These are phyloP conservation scores for Herpomyces periplanetae DNA, from an alignment of 2,329 filamentous ascomycete genomes.

Conservation along the genomic window DNA sequence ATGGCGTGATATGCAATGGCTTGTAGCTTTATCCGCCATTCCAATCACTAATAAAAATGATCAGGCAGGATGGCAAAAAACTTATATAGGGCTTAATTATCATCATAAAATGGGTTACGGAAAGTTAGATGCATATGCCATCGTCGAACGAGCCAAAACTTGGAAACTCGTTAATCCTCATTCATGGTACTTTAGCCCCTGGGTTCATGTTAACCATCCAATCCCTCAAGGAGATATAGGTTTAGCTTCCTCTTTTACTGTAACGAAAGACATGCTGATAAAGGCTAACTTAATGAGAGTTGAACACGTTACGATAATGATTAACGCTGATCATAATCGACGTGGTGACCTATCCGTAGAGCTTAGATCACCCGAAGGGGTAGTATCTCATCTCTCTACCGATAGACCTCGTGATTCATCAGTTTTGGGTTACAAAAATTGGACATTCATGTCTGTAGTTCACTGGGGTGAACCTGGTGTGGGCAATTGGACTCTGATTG, in stretches of 20 bases:
- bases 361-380: constrained; percentile 37
- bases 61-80: constrained; percentile 35
- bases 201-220: constrained; percentile 48
- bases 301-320: constrained; percentile 84
- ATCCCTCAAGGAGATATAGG: constrained; percentile 59
- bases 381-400: constrained; percentile 48
- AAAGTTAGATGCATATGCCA: constrained; percentile 52
- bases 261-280: constrained; percentile 42
- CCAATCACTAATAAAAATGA: too few species aligned
- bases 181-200: constrained; percentile 70
- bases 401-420: constrained; percentile 26
- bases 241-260: constrained; percentile 34
- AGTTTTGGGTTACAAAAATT: constrained; percentile 38
- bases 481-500: constrained; percentile 60
- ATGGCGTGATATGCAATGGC: constrained; percentile 80
- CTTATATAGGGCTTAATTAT: constrained; percentile 40
- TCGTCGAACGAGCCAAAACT: constrained; percentile 47
- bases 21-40: constrained; percentile 46
- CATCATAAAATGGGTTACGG: constrained; percentile 87
- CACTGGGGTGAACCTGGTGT: constrained; percentile 74
- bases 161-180: constrained; percentile 78
- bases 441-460: constrained; percentile 95
- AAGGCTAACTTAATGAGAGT: constrained; percentile 45
- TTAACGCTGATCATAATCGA: constrained; percentile 63
- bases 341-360: constrained; percentile 79